Conservation (phyloP, 805 yeast species). For the Danielia oregonensis region DNA sequence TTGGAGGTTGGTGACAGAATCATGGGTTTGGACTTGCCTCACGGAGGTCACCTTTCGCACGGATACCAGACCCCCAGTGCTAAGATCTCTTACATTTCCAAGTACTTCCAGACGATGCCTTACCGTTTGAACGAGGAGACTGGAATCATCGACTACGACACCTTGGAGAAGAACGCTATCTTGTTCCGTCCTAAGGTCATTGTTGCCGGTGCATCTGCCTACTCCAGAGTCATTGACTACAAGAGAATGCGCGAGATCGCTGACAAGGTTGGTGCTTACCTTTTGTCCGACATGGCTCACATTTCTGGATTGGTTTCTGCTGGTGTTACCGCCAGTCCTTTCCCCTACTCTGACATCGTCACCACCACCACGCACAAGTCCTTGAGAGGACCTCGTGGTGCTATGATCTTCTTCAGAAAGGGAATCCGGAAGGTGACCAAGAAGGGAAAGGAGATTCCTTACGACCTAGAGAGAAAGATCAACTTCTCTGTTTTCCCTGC, state of each 20-base stretch:
- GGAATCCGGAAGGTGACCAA: slow-evolving; percentile 82
- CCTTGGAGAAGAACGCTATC: slow-evolving; percentile 73
- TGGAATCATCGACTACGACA: slow-evolving; percentile 90
- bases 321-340: slow-evolving; percentile 90
- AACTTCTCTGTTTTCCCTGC: slow-evolving; percentile 99
- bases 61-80: slow-evolving; percentile 91
- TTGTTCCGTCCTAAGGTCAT: slow-evolving; percentile 92
- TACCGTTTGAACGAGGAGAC: slow-evolving; percentile 83
- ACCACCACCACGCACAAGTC: slow-evolving; percentile 98
- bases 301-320: slow-evolving; percentile 95
- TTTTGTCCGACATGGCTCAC: slow-evolving; percentile 96
- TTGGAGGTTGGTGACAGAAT: slow-evolving; percentile 87
- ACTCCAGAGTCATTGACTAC: slow-evolving; percentile 87
- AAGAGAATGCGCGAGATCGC: slow-evolving; percentile 87
- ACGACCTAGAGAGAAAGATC: slow-evolving; percentile 86
- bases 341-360: slow-evolving; percentile 89
- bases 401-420: slow-evolving; percentile 95
- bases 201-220: slow-evolving; percentile 97
- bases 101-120: slow-evolving; percentile 97
- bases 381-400: slow-evolving; percentile 98
- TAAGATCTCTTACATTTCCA: slow-evolving; percentile 88
- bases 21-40: slow-evolving; percentile 97
- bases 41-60: slow-evolving; percentile 97
- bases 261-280: slow-evolving; percentile 88
- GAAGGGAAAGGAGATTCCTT: slow-evolving; percentile 79